phyloP scores from a whole-genome alignment of 805 yeast species.

The Candida alai region DNA sequence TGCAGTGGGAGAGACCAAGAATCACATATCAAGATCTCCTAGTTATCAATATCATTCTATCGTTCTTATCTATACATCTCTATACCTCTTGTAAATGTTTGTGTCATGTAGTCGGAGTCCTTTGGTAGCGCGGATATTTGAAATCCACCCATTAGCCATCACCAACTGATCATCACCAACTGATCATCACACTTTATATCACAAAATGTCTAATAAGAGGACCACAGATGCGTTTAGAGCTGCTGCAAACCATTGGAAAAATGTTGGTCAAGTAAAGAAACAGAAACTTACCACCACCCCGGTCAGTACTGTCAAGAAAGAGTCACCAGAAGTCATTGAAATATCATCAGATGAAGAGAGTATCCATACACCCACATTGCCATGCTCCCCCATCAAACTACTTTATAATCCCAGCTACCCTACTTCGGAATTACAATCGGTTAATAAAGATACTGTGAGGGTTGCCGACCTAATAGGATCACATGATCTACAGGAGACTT shows the following conservation, averaged over 20 bases:
- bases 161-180: too few species aligned
- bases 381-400: conserved; percentile 24
- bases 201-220: conserved; percentile 4
- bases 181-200: too few species aligned
- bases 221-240: conserved; percentile 19
- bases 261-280: conserved; percentile 5
- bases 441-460: conserved; percentile 25
- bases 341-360: conserved; percentile 12
- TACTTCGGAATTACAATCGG: conserved; percentile 8
- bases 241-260: conserved; percentile 24
- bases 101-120: too few species aligned
- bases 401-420: conserved; percentile 25
- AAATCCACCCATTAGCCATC: too few species aligned
- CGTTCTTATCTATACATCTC: too few species aligned
- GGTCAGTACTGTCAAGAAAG: too few species aligned
- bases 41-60: too few species aligned
- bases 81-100: too few species aligned
- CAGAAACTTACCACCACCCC: neutral
- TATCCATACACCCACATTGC: neutral
- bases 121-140: too few species aligned
- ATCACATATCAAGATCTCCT: too few species aligned
- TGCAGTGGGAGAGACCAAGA: conserved; percentile 4
- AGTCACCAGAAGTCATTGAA: conserved; percentile 5
- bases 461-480: conserved; percentile 29
- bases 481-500: conserved; percentile 29